Evolutionary conservation across 2,329 filamentous ascomycete species (phyloP).

Genomic region (Pseudopithomyces maydicus): DNA sequence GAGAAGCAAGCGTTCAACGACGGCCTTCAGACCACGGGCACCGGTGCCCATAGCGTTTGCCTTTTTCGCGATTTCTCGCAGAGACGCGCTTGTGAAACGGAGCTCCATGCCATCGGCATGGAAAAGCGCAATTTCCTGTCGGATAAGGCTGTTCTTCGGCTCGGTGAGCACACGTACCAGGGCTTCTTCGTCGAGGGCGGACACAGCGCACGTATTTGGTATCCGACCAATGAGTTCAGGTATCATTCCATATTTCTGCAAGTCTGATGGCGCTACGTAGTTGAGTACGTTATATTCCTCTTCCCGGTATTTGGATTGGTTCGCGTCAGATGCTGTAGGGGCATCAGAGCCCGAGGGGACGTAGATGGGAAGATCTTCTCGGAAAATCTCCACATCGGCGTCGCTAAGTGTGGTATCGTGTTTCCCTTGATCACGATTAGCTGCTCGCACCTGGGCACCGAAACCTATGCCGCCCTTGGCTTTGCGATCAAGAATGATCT

Average conservation of each 20-base stretch:
- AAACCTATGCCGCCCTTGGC: constrained; percentile 89
- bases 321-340: constrained; percentile 24
- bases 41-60: constrained; percentile 75
- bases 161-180: constrained; percentile 90
- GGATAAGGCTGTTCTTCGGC: constrained; percentile 83
- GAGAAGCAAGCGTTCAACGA: constrained; percentile 53
- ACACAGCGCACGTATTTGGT: constrained; percentile 85
- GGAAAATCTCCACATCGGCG: constrained; percentile 63
- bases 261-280: constrained; percentile 73
- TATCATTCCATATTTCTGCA: constrained; percentile 88
- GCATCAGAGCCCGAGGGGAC: constrained; percentile 37
- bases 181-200: constrained; percentile 69
- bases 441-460: constrained; percentile 75
- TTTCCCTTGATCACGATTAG: constrained; percentile 54
- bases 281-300: constrained; percentile 65
- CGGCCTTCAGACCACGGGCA: constrained; percentile 53
- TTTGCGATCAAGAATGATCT: constrained; percentile 83
- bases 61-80: constrained; percentile 80
- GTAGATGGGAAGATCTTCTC: constrained; percentile 64
- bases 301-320: constrained; percentile 22
- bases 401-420: constrained; percentile 63
- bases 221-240: constrained; percentile 95
- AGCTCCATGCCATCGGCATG: constrained; percentile 77
- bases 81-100: constrained; percentile 78
- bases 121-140: constrained; percentile 89